phyloP scores from a whole-genome alignment of 2,329 filamentous ascomycete genomes.

The Fusarium nanum region DNA sequence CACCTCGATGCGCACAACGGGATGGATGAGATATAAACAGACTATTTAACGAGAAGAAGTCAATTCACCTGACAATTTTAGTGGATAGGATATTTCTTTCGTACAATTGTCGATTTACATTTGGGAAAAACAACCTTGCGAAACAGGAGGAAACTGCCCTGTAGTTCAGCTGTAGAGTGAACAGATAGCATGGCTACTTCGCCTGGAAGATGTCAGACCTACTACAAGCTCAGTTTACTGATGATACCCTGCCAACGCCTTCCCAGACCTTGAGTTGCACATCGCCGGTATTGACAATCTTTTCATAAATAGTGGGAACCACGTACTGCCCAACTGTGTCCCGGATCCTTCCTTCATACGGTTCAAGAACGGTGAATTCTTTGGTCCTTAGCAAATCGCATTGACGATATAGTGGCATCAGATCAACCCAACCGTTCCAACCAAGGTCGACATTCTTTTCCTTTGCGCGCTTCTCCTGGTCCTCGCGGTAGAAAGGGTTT shows the following conservation, averaged over 20 bases:
- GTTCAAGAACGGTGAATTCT: background rate
- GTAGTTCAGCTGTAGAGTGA: too few relatives aligned
- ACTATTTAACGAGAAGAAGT: too few relatives aligned
- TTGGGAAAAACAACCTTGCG: too few relatives aligned
- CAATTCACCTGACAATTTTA: too few relatives aligned
- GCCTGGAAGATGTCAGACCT: too few relatives aligned
- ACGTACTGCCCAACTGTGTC: background rate
- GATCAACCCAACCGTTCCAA: too few relatives aligned
- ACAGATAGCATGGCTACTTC: too few relatives aligned
- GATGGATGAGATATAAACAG: too few relatives aligned
- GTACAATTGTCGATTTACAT: too few relatives aligned
- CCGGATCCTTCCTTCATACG: background rate
- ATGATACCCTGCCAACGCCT: background rate
- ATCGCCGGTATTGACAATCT: background rate
- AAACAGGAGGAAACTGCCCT: too few relatives aligned
- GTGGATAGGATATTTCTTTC: too few relatives aligned
- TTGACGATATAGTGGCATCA: background rate
- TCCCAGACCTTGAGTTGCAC: background rate
- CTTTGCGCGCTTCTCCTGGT: background rate
- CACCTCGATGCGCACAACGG: too few relatives aligned
- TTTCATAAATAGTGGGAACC: accelerated
- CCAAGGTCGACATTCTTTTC: background rate
- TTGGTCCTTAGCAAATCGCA: background rate
- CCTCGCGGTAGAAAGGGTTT: background rate
- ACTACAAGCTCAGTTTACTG: background rate